A percentile compares a stretch with the other conserved stretches of the same genome.
Conservation (phyloP, 257 asterid genomes). For the Penstemon eatonii region DNA sequence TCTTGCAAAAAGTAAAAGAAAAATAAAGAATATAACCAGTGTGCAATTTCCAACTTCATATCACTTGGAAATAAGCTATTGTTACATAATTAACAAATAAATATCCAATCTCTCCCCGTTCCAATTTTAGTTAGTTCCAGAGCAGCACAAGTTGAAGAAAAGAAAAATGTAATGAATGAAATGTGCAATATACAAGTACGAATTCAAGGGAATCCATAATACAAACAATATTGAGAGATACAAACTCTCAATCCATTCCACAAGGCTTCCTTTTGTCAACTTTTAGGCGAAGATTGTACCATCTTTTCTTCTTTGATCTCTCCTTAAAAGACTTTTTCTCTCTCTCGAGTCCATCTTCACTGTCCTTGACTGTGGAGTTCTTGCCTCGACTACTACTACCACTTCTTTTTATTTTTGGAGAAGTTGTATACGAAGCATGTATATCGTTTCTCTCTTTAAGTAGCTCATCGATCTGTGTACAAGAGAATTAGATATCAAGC, state of each 20-base stretch:
- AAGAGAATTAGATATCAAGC: not conserved
- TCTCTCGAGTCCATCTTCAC: constrained; percentile 51
- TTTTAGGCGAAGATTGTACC: constrained; percentile 84
- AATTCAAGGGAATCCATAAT: constrained; percentile 8
- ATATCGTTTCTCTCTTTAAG: constrained; percentile 84
- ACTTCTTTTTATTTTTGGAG: constrained; percentile 57
- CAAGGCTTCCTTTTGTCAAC: constrained; percentile 89
- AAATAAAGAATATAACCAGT: too few species aligned
- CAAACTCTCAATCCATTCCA: constrained; percentile 37
- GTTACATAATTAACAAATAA: constrained; percentile 23
- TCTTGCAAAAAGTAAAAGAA: too few species aligned
- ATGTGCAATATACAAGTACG: constrained; percentile 52
- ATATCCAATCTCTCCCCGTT: constrained; percentile 6
- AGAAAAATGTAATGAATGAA: constrained; percentile 33
- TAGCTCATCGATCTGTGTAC: constrained; percentile 78
- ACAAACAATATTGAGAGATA: constrained; percentile 1
- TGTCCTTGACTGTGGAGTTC: constrained; percentile 54
- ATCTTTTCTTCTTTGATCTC: constrained; percentile 70
- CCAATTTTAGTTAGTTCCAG: constrained; percentile 14
- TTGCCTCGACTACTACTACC: constrained; percentile 69
- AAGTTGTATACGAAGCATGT: constrained; percentile 73
- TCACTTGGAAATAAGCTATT: constrained; percentile 9
- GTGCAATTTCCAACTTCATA: constrained; percentile 16
- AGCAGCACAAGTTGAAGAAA: constrained; percentile 17
- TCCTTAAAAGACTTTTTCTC: constrained; percentile 61